Base-by-base conservation (phyloP, 2,329 filamentous ascomycete genomes). In the Geoglossum cookeanum region DNA sequence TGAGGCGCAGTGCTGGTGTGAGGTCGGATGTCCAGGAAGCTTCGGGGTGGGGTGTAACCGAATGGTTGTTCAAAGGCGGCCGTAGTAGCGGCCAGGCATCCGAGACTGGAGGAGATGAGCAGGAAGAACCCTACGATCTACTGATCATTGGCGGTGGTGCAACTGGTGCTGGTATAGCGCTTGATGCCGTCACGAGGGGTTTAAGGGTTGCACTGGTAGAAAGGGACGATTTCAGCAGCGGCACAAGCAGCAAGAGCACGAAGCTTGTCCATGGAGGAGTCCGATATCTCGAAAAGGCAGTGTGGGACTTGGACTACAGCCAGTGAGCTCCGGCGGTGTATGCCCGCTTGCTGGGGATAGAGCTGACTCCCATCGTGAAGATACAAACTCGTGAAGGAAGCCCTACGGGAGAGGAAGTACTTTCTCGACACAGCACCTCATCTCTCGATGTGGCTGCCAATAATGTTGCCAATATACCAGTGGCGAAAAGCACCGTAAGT, bases 201-300 rank as follows among this genome's bases (percentile, higher is more conserved):
- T 72, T 91, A 64, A 87, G 83, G 70, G 86, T 92, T 59, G 86
- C 87, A 11, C 71, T 90, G 55, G 84, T 92, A 15, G 86, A 92
- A 71, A 77, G 85, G 60, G 87, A 91, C 68, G 86, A 92, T 70
- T 92, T 91, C 68, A 83, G 83, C 63, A 78, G 83, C 60, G 86
- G 87, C 33, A 91, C 86, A 45, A 89, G 84, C 72, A 87, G 84
- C 69, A 91, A 91, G 74, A 89, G 84, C 72, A 92, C 86, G 54
- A 92, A 92, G 71, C 76, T 92, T 56, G 87, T 92, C 17, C 86
- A 92, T 70, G 86, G 86, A 63, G 86, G 86, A 65, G 87, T 92
- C 59, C 79, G 86, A 62, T 92, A 91, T 67, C 75, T 92, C 59
- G 87, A 92, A 69, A 92, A 92, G 74, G 86, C 86, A 57, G 81